phyloP scores from a whole-genome alignment of 306 rosid genomes.

The Quercus agrifolia region DNA sequence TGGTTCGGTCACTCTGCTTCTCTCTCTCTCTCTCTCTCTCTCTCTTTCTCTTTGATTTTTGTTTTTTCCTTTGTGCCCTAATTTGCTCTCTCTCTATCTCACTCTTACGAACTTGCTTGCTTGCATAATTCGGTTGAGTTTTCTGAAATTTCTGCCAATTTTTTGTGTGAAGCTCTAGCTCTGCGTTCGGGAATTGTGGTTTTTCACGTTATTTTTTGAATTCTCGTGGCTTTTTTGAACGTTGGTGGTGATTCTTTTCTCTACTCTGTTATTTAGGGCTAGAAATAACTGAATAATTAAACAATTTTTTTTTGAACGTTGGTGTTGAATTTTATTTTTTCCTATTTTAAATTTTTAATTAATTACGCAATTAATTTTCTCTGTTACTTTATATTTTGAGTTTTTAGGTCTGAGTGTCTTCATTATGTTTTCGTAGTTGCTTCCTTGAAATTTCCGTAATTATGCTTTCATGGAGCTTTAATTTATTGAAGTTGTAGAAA shows the following conservation, averaged over 20 bases:
- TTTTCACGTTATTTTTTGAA: too few relatives aligned
- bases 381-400: background rate
- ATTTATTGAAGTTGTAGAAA: background rate
- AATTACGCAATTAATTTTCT: background rate
- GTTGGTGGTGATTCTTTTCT: too few relatives aligned
- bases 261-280: too few relatives aligned
- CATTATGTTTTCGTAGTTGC: background rate
- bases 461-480: background rate
- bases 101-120: too few relatives aligned
- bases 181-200: too few relatives aligned
- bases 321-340: background rate
- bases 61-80: background rate
- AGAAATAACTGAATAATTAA: too few relatives aligned
- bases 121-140: too few relatives aligned
- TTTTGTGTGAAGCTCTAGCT: too few relatives aligned
- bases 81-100: background rate
- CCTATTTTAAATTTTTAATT: too few relatives aligned
- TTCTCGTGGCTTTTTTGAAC: too few relatives aligned
- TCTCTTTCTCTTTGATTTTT: background rate
- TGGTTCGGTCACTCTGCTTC: conserved; percentile 7
- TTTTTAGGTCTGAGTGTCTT: background rate
- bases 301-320: background rate
- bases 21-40: background rate
- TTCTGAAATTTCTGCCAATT: too few relatives aligned
- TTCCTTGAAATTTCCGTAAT: background rate